Conservation (phyloP, 225 moss, liverwort and hornwort genomes). For the Sphagnum tenellum region DNA sequence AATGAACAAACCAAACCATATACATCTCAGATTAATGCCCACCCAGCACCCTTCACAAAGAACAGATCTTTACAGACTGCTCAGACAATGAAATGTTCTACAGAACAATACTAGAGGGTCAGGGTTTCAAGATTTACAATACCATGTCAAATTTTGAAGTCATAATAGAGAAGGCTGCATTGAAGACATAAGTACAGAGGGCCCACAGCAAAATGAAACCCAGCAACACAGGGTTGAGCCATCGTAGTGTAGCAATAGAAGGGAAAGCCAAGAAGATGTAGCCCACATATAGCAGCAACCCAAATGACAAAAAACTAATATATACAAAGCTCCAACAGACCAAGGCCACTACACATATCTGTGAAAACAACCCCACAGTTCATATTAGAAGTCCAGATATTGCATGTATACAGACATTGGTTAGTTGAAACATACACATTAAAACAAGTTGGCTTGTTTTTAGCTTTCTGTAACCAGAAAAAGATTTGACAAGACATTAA, state of each 20-base stretch:
- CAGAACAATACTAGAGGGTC: too few relatives aligned
- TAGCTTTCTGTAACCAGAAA: too few relatives aligned
- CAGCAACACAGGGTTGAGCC: slow-evolving; percentile 78
- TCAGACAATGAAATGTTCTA: too few relatives aligned
- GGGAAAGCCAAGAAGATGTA: slow-evolving; percentile 95
- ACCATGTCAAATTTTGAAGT: slow-evolving; percentile 66
- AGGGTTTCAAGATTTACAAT: background rate
- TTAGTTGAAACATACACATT: too few relatives aligned
- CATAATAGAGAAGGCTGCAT: slow-evolving; percentile 83
- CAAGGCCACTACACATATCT: slow-evolving; percentile 92
- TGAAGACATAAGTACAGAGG: slow-evolving; percentile 83
- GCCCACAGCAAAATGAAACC: slow-evolving; percentile 84
- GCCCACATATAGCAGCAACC: slow-evolving; percentile 89
- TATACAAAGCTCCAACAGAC: slow-evolving; percentile 93
- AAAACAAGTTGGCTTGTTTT: too few relatives aligned
- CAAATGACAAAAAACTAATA: slow-evolving; percentile 84
- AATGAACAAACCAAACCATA: too few relatives aligned
- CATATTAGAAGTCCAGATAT: too few relatives aligned
- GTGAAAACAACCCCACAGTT: slow-evolving; percentile 1
- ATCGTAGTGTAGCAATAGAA: slow-evolving; percentile 58
- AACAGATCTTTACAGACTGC: too few relatives aligned
- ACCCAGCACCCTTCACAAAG: too few relatives aligned
- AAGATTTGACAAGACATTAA: too few relatives aligned
- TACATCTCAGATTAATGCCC: too few relatives aligned
- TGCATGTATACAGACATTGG: too few relatives aligned